phyloP scores from a whole-genome alignment of 805 yeast species.

The Nakazawaea pomicola region DNA sequence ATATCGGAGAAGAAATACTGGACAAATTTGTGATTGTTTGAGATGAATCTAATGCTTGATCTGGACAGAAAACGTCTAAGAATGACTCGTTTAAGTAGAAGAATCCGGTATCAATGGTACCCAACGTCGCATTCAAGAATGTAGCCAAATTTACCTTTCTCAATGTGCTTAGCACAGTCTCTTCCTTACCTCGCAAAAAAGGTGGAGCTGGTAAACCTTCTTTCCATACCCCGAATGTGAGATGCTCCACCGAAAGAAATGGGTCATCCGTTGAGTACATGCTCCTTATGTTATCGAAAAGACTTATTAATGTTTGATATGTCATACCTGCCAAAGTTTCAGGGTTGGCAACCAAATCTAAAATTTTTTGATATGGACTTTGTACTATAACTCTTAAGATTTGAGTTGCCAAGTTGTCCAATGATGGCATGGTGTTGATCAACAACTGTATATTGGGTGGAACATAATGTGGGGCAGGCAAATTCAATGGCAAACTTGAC shows the following conservation, averaged over 20 bases:
- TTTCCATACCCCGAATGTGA: slow-evolving; percentile 69
- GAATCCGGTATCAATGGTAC: slow-evolving; percentile 82
- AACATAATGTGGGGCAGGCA: slow-evolving; percentile 50
- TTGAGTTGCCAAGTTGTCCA: slow-evolving; percentile 82
- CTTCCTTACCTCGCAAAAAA: slow-evolving; percentile 56
- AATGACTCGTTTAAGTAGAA: slow-evolving; percentile 81
- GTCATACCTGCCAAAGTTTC: slow-evolving; percentile 61
- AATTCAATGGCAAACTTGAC: slow-evolving; percentile 54
- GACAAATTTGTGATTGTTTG: slow-evolving; percentile 25
- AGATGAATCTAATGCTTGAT: slow-evolving; percentile 48
- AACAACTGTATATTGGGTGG: slow-evolving; percentile 61
- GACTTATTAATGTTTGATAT: slow-evolving; percentile 63
- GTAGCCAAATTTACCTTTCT: slow-evolving; percentile 87
- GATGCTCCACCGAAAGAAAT: slow-evolving; percentile 61
- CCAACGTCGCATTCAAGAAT: slow-evolving; percentile 80
- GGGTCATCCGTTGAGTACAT: slow-evolving; percentile 69
- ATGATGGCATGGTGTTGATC: slow-evolving; percentile 64
- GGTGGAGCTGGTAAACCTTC: slow-evolving; percentile 55
- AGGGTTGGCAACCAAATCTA: slow-evolving; percentile 61
- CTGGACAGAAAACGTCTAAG: slow-evolving; percentile 82
- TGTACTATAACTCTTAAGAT: slow-evolving; percentile 65
- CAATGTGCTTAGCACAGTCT: slow-evolving; percentile 56
- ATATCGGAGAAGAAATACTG: background rate
- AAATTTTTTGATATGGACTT: slow-evolving; percentile 71
- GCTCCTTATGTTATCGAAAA: slow-evolving; percentile 73